Conservation (phyloP, 2,329 filamentous ascomycete genomes). For the Exophiala oligosperma region DNA sequence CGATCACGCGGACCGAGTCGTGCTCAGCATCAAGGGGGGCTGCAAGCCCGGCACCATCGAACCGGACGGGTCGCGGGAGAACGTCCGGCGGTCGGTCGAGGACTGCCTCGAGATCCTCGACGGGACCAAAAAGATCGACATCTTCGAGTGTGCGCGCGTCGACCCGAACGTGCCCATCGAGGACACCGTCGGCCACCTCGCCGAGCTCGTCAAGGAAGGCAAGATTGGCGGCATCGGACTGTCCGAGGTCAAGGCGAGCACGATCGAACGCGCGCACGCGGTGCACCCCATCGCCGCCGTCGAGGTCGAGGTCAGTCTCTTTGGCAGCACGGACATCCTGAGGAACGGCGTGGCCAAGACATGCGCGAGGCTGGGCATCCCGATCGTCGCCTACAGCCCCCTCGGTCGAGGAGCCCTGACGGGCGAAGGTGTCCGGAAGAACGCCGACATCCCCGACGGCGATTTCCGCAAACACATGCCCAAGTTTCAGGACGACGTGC, state of each 20-base stretch:
- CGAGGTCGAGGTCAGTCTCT: slow-evolving; percentile 61
- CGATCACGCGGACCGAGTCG: slow-evolving; percentile 62
- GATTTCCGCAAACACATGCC: slow-evolving; percentile 47
- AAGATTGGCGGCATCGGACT: slow-evolving; percentile 47
- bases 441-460: slow-evolving; percentile 48
- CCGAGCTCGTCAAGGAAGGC: slow-evolving; percentile 42
- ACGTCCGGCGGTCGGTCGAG: slow-evolving; percentile 59
- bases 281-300: slow-evolving; percentile 59
- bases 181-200: slow-evolving; percentile 42
- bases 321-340: slow-evolving; percentile 56
- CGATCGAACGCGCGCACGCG: slow-evolving; percentile 47
- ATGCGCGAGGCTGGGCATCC: slow-evolving; percentile 58
- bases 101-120: slow-evolving; percentile 54
- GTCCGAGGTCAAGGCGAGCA: slow-evolving; percentile 46
- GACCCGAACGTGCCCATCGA: slow-evolving; percentile 55
- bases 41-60: slow-evolving; percentile 36
- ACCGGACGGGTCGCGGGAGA: slow-evolving; percentile 55
- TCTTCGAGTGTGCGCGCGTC: slow-evolving; percentile 60
- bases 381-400: slow-evolving; percentile 61
- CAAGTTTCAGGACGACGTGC: slow-evolving; percentile 53
- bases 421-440: slow-evolving; percentile 45
- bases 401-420: slow-evolving; percentile 59
- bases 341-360: slow-evolving; percentile 58
- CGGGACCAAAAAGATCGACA: slow-evolving; percentile 57
- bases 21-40: slow-evolving; percentile 64